Conservation (phyloP, 2,329 filamentous ascomycete genomes). For the Metarhizium robertsii region DNA sequence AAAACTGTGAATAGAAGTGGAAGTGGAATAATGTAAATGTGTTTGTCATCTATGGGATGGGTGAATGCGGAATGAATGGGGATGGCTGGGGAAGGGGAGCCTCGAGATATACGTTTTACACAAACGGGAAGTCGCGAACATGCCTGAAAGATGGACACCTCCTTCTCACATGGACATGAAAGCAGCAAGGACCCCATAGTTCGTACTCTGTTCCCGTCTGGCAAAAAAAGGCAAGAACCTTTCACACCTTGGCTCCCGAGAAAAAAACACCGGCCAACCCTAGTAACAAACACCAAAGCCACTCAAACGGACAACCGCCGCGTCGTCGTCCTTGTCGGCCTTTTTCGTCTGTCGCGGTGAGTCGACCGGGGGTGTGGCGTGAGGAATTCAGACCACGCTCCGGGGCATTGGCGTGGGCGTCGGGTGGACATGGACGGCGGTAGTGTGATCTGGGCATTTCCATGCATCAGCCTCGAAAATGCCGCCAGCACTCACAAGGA, state of each 20-base stretch:
- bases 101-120: background rate
- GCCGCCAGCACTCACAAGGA: background rate
- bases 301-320: background rate
- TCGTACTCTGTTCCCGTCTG: background rate
- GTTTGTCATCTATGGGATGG: conserved; percentile 25
- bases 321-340: background rate
- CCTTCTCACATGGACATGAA: background rate
- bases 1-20: background rate
- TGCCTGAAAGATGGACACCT: background rate
- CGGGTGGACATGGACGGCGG: too few relatives aligned
- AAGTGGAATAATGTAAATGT: background rate
- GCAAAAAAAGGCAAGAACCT: background rate
- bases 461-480: background rate
- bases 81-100: conserved; percentile 2
- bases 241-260: background rate
- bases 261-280: background rate
- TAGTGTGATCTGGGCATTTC: background rate
- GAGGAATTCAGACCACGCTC: background rate
- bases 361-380: background rate
- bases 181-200: background rate
- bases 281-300: background rate
- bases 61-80: conserved; percentile 29
- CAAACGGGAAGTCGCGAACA: background rate
- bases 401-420: background rate
- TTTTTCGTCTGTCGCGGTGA: background rate